Percentiles rank a stretch among this genome's conserved stretches.
Evolutionary conservation across 2,329 filamentous ascomycete genomes (phyloP).

Genomic region (Colletotrichum falcatum): DNA sequence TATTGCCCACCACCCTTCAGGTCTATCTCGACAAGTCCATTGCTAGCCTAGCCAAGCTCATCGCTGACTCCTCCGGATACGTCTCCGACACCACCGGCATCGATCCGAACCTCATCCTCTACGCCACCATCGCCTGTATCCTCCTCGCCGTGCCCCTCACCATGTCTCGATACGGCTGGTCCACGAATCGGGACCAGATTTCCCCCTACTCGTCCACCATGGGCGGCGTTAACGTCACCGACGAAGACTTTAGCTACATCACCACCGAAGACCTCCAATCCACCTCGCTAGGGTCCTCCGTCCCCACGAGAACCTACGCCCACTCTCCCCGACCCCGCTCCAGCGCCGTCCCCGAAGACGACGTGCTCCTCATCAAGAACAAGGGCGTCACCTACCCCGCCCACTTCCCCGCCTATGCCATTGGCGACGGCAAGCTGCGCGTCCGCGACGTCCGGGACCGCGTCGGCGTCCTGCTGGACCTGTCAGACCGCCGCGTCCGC

Average conservation of each 20-base stretch:
- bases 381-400: conserved; percentile 74
- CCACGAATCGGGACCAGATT: conserved; percentile 57
- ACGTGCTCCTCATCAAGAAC: conserved; percentile 77
- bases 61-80: conserved; percentile 64
- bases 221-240: conserved; percentile 70
- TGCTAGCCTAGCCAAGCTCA: conserved; percentile 60
- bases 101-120: conserved; percentile 60
- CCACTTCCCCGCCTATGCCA: conserved; percentile 80
- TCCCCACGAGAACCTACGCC: conserved; percentile 52
- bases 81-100: conserved; percentile 64
- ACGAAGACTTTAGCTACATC: conserved; percentile 85
- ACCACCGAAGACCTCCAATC: conserved; percentile 78
- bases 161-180: conserved; percentile 68
- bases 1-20: conserved; percentile 60
- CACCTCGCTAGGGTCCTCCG: conserved; percentile 51
- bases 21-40: conserved; percentile 67
- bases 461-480: conserved; percentile 74
- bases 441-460: conserved; percentile 76
- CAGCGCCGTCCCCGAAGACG: conserved; percentile 66
- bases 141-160: conserved; percentile 62
- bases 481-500: conserved; percentile 63
- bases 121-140: conserved; percentile 62
- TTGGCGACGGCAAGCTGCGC: conserved; percentile 77
- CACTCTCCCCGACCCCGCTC: conserved; percentile 53
- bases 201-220: conserved; percentile 64